These are phyloP conservation scores for Oryza officinalis DNA, from an alignment of 176 grass and related monocot genomes.

Conservation along the genomic window DNA sequence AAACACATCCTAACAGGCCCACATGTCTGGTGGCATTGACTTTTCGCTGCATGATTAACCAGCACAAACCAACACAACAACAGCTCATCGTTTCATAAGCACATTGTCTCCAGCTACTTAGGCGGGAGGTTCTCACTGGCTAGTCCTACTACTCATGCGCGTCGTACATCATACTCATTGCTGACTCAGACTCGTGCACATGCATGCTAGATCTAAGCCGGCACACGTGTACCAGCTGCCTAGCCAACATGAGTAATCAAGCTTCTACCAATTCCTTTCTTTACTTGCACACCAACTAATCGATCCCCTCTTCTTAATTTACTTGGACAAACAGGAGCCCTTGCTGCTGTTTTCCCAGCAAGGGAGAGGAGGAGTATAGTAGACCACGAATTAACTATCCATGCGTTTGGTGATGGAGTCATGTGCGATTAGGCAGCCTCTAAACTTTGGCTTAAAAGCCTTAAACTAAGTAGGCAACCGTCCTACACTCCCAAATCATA, in stretches of 20 bases:
- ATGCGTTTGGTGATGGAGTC: neutral
- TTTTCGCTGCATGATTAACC: conserved; percentile 14
- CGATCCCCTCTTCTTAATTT: neutral
- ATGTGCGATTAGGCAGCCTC: conserved; percentile 9
- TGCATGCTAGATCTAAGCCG: conserved; percentile 3
- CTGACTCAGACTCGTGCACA: conserved; percentile 17
- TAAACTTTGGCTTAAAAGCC: neutral
- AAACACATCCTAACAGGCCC: neutral
- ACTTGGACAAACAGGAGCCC: neutral
- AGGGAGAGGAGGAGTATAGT: neutral
- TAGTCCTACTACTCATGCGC: neutral
- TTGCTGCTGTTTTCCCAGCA: conserved; percentile 14
- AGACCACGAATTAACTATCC: conserved; percentile 1
- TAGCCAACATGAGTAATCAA: conserved; percentile 23
- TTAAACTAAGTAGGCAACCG: conserved; percentile 15
- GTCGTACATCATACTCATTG: neutral
- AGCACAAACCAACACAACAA: conserved; percentile 14
- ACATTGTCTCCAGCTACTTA: conserved; percentile 25
- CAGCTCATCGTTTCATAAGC: conserved; percentile 22
- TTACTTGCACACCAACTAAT: conserved; percentile 17
- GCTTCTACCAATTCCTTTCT: neutral
- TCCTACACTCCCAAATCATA: neutral
- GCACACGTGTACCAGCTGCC: conserved; percentile 31
- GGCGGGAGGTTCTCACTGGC: neutral
- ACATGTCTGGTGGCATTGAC: conserved; percentile 3